A percentile compares a stretch with the other conserved stretches of the same genome.
Evolutionary conservation across 257 asterid species (phyloP).

Genomic region (Solanum pinnatisectum): DNA sequence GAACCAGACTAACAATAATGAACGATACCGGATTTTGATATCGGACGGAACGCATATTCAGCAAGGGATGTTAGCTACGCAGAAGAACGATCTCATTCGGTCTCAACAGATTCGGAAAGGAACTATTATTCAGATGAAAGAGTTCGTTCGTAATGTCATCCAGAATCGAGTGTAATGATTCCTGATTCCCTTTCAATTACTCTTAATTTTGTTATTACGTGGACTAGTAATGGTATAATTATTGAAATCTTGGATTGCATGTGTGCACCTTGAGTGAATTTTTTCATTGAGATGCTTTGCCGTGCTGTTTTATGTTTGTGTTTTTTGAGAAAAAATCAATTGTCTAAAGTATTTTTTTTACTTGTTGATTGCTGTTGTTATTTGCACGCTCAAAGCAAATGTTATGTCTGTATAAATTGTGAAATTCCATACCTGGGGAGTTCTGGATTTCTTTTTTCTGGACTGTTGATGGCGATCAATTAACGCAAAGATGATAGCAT

Average conservation of each 20-base stretch:
- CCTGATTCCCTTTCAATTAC: not conserved
- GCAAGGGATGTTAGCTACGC: conserved; percentile 90
- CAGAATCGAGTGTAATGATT: conserved; percentile 52
- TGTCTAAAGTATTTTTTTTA: not conserved
- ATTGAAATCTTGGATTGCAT: not conserved
- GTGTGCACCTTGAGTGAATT: not conserved
- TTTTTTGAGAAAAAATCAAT: not conserved
- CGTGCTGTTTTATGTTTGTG: not conserved
- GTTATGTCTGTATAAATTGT: not conserved
- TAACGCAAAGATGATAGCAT: not conserved
- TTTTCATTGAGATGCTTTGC: not conserved
- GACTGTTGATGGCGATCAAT: not conserved
- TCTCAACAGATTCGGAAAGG: conserved; percentile 49
- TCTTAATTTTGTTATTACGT: not conserved
- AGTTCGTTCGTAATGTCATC: conserved; percentile 56
- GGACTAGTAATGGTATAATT: not conserved
- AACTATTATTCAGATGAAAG: conserved; percentile 45
- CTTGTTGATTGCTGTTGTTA: not conserved
- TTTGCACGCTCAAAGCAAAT: not conserved
- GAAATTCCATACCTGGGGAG: not conserved
- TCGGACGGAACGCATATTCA: conserved; percentile 59
- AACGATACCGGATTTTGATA: conserved; percentile 53
- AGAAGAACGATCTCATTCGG: conserved; percentile 54
- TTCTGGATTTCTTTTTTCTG: not conserved
- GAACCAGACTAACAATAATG: conserved; percentile 24